phyloP scores from a whole-genome alignment of 2,329 filamentous ascomycete genomes.

The Cyclaneusma minus region DNA sequence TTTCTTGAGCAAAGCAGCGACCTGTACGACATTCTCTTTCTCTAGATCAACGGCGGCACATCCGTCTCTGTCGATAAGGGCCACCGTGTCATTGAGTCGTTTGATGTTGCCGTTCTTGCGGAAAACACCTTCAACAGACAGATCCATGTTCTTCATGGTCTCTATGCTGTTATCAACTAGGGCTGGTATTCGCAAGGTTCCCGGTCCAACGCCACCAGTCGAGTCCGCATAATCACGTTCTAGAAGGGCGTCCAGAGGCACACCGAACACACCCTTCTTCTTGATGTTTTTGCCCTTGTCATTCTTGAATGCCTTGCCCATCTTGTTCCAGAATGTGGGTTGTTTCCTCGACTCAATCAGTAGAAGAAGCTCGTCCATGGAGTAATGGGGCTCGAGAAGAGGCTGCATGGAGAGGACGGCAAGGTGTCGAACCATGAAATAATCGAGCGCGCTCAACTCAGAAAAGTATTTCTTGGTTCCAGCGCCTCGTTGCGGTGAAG shows the following conservation, averaged over 20 bases:
- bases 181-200: slow-evolving; percentile 78
- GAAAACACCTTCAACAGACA: slow-evolving; percentile 97
- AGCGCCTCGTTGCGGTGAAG: slow-evolving; percentile 27
- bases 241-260: slow-evolving; percentile 74
- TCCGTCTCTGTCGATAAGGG: slow-evolving; percentile 73
- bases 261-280: slow-evolving; percentile 89
- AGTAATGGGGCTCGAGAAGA: slow-evolving; percentile 76
- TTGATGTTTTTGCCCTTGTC: slow-evolving; percentile 63
- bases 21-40: slow-evolving; percentile 80
- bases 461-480: slow-evolving; percentile 75
- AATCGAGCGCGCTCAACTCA: slow-evolving; percentile 85
- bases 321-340: slow-evolving; percentile 94
- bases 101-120: slow-evolving; percentile 98
- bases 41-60: slow-evolving; percentile 75
- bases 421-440: slow-evolving; percentile 92
- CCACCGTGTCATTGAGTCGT: slow-evolving; percentile 71
- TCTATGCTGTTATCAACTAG: slow-evolving; percentile 88
- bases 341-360: slow-evolving; percentile 84
- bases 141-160: slow-evolving; percentile 96
- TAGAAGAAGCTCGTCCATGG: slow-evolving; percentile 80
- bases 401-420: slow-evolving; percentile 93
- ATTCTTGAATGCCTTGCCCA: slow-evolving; percentile 90
- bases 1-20: slow-evolving; percentile 86
- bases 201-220: slow-evolving; percentile 91
- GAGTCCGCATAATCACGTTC: slow-evolving; percentile 93